Evolutionary conservation across 306 rosid species (phyloP), one percentile per base, ranked within the genome.

Genomic region (Cajanus cajan): DNA sequence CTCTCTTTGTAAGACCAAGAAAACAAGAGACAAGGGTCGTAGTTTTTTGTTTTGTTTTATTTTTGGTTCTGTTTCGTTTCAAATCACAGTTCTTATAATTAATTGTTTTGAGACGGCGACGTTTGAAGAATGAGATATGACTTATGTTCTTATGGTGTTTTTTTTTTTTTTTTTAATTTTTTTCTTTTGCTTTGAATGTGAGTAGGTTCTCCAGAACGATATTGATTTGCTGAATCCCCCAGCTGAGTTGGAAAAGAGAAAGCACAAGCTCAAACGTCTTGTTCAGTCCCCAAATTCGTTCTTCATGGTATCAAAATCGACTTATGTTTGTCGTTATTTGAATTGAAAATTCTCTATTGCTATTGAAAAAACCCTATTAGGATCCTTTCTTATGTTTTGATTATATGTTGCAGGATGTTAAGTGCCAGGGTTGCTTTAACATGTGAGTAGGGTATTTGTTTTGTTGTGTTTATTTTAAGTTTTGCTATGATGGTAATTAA

Each of bases 341-440:
- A 52, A 64, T n/a, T 37, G 4, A 0, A 25, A 16, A 14, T 4
- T 47, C 14, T 1, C 4, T 33, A 11, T 11, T 37, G 0, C 12
- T 24, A n/a, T 43, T 68, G 40, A 0, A 66, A 25, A 0, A 19
- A 2, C 22, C 2, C 43, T 7, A 6, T 48, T 16, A 8, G 33
- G 5, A 28, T 43, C 9, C 0, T 25, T 78, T 37, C 1, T 52
- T 1, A 5, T 6, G n/a, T 61, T 79, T 52, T 8, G 1, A 52
- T 41, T 65, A n/a, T 34, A 45, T 21, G 16, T 77, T 73, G 65
- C n/a, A 87, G 90, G 90, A 87, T 78, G 90, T 87, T 10, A 87
- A 87, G 39, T 86, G 90, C 62, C 90, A 83, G 50, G 90, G 90
- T 1, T 86, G 90, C 57, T 86, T 86, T 74, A 86, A 87, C 74